phyloP scores from a whole-genome alignment of 192 early-diverging fungal genomes.

The Linnemannia schmuckeri region DNA sequence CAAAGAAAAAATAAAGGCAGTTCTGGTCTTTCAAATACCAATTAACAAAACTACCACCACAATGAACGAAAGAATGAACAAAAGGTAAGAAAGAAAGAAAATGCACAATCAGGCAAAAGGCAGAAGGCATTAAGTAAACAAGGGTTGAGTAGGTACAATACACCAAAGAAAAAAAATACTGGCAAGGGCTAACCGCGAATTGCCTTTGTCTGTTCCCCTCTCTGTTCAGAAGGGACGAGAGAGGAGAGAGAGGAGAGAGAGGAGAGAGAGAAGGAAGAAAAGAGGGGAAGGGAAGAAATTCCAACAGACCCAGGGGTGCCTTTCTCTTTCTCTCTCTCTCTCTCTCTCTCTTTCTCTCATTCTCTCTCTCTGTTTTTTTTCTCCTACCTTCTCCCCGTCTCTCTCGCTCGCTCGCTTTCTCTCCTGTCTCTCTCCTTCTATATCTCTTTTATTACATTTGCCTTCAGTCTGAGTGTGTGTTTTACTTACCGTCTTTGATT shows the following conservation, averaged over 20 bases:
- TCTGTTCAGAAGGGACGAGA: too few species aligned
- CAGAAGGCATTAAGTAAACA: too few species aligned
- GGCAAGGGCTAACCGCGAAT: background rate
- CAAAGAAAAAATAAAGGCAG: background rate
- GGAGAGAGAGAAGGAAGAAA: background rate
- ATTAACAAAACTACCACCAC: background rate
- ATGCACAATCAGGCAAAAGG: too few species aligned
- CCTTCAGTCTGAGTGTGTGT: background rate
- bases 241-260: background rate
- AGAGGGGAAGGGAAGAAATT: background rate
- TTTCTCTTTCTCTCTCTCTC: background rate
- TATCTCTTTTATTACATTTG: background rate
- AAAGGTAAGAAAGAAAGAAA: background rate
- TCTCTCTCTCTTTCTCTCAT: background rate
- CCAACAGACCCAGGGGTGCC: conserved; percentile 5
- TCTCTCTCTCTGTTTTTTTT: background rate
- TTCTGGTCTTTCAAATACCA: background rate
- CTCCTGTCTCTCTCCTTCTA: background rate
- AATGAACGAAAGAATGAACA: background rate
- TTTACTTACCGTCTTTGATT: background rate
- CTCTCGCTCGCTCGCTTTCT: background rate
- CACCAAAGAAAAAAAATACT: background rate
- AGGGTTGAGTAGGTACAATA: too few species aligned
- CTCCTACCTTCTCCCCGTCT: background rate
- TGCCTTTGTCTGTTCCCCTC: background rate